Conservation (phyloP, 805 yeast genomes). For the Candida sanyiensis region DNA sequence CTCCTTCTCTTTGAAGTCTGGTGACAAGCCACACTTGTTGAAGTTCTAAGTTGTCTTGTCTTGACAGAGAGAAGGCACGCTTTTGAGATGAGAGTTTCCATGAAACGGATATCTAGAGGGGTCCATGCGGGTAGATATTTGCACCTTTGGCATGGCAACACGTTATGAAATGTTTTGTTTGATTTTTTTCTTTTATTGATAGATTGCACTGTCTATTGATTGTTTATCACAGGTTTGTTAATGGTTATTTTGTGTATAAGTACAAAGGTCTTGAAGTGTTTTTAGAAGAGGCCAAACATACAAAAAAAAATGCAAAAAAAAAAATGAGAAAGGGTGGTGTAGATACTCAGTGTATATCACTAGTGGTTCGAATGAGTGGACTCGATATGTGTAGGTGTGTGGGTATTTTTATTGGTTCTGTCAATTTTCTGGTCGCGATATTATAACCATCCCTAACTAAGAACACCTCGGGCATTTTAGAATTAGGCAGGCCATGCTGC, state of each 20-base stretch:
- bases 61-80: no score
- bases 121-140: constrained; percentile 4
- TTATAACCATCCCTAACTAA: no score
- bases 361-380: background rate
- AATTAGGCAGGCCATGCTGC: background rate
- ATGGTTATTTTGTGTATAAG: constrained; percentile 4
- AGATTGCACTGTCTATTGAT: constrained; percentile 1
- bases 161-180: constrained; percentile 4
- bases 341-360: no score
- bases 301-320: background rate
- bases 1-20: constrained; percentile 93
- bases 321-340: background rate
- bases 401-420: background rate
- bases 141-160: background rate
- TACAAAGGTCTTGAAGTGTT: background rate
- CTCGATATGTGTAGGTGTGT: background rate
- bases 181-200: background rate
- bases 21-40: constrained; percentile 98
- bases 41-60: constrained; percentile 94
- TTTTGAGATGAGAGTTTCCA: background rate
- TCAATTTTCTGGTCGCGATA: background rate
- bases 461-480: no score
- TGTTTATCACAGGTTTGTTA: constrained; percentile 5
- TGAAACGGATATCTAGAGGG: background rate
- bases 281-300: background rate